Evolutionary conservation across 495 filamentous ascomycete species (phyloP).

Genomic region (Penicillium roqueforti): DNA sequence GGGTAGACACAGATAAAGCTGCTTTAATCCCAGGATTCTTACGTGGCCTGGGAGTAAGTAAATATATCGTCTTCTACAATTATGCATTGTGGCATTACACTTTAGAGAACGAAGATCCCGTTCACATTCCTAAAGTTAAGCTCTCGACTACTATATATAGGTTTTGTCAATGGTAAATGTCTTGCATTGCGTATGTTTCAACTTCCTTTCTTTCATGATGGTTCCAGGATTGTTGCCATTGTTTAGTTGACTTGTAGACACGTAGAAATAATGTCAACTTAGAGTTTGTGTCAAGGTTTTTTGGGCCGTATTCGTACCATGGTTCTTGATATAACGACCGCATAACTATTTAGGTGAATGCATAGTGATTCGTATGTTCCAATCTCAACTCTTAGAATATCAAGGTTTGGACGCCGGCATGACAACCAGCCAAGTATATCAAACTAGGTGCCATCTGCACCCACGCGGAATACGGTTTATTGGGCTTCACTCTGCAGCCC

Average conservation of each 20-base stretch:
- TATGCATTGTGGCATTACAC: background rate
- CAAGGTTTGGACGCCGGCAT: background rate
- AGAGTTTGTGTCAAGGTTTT: slow-evolving; percentile 1
- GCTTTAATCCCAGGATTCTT: background rate
- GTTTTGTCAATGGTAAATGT: background rate
- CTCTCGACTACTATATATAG: background rate
- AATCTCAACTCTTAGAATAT: background rate
- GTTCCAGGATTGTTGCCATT: background rate
- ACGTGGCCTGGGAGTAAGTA: background rate
- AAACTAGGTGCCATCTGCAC: background rate
- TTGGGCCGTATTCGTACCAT: background rate
- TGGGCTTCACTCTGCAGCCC: background rate
- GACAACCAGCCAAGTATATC: background rate
- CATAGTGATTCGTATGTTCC: background rate
- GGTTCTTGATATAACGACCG: background rate
- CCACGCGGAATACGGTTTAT: background rate
- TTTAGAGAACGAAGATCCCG: background rate
- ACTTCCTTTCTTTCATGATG: too few relatives aligned
- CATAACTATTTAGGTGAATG: background rate
- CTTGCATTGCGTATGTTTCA: background rate
- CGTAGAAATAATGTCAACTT: background rate
- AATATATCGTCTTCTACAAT: background rate
- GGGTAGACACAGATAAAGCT: background rate
- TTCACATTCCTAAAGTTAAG: background rate
- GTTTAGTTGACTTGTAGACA: background rate